phyloP scores from a whole-genome alignment of 352 stramenopile species.

The Blastocystis sp. region DNA sequence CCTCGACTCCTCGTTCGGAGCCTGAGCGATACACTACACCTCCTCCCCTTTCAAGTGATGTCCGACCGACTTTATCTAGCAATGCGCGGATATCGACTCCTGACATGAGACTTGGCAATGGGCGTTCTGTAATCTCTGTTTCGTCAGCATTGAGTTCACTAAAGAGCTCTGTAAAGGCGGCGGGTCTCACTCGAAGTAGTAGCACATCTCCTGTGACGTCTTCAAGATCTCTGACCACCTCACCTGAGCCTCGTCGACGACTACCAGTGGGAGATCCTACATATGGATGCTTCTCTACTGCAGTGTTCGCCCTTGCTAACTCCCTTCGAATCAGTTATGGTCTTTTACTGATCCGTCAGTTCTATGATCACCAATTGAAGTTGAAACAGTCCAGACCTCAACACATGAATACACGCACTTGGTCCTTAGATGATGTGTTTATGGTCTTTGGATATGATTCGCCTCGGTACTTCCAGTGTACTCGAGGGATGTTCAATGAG shows the following conservation, averaged over 20 bases:
- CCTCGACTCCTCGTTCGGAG: background rate
- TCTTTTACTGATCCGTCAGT: conserved; percentile 57
- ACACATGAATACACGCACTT: conserved; percentile 51
- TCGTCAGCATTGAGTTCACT: conserved; percentile 46
- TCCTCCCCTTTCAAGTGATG: background rate
- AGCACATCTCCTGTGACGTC: background rate
- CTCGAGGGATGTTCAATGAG: conserved; percentile 65
- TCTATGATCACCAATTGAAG: conserved; percentile 67
- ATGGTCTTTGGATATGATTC: conserved; percentile 66
- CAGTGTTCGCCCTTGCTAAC: conserved; percentile 62
- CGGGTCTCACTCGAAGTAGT: background rate
- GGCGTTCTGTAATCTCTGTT: background rate
- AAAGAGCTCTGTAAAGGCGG: background rate
- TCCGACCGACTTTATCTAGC: background rate
- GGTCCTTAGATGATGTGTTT: conserved; percentile 66
- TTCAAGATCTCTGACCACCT: background rate
- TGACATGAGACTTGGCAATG: background rate
- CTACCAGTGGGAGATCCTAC: background rate
- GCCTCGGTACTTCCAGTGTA: conserved; percentile 64
- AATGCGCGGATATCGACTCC: no score
- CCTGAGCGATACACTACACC: background rate
- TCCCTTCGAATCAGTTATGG: conserved; percentile 57
- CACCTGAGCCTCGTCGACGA: background rate
- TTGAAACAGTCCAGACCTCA: conserved; percentile 57
- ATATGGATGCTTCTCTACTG: conserved; percentile 59